Evolutionary conservation across 2,329 filamentous ascomycete species (phyloP).

Genomic region (Aspergillus sergii): DNA sequence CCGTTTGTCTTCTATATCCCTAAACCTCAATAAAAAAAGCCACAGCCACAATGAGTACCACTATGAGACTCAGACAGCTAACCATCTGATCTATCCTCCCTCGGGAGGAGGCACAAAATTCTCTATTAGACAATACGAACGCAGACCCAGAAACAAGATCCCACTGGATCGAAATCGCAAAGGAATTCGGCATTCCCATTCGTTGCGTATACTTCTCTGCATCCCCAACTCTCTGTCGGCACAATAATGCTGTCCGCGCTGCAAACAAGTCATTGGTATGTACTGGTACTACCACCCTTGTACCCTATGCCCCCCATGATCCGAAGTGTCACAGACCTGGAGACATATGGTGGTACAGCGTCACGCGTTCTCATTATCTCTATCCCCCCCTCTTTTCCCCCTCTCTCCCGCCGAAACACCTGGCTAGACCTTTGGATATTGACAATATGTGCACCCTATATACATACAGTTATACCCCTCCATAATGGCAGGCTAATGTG

Average conservation of each 20-base stretch:
- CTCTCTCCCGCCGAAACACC: background rate
- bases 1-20: background rate
- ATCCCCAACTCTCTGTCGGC: slow-evolving; percentile 68
- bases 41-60: background rate
- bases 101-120: background rate
- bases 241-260: slow-evolving; percentile 84
- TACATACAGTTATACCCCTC: background rate
- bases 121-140: slow-evolving; percentile 84
- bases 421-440: background rate
- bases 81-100: background rate
- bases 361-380: slow-evolving; percentile 2
- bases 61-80: background rate
- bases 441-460: background rate
- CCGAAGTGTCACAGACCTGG: slow-evolving; percentile 5
- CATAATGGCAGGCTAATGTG: background rate
- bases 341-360: slow-evolving; percentile 1
- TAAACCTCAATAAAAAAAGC: background rate
- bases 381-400: background rate
- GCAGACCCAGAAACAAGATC: slow-evolving; percentile 74
- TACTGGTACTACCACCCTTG: slow-evolving; percentile 11
- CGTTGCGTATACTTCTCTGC: slow-evolving; percentile 86
- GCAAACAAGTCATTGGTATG: slow-evolving; percentile 53
- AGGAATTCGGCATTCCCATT: slow-evolving; percentile 70
- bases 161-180: slow-evolving; percentile 77
- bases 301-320: background rate